A percentile compares a stretch with the other conserved stretches of the same genome.
Conservation (phyloP, 1,284 basidiomycete genomes). For the Microbotryum lychnidis-dioicae region DNA sequence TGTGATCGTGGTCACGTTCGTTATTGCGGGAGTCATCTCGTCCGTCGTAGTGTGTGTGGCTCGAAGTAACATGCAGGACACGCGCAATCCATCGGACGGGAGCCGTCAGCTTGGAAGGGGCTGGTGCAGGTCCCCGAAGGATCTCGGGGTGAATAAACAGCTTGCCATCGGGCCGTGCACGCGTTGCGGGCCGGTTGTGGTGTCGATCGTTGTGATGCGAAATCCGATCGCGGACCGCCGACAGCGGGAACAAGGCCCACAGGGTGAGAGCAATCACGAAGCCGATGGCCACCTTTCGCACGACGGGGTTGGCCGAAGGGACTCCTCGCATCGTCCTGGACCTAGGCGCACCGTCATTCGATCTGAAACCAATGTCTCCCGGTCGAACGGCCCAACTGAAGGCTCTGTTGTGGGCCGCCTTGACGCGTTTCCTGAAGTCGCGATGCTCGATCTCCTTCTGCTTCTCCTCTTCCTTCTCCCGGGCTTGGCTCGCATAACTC, state of each 20-base stretch:
- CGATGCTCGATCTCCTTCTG: slow-evolving; percentile 13
- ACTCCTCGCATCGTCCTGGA: not conserved
- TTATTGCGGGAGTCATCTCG: not conserved
- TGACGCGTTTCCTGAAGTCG: slow-evolving; percentile 11
- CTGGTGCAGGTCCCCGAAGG: not conserved
- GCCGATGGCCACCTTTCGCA: not conserved
- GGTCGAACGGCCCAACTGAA: slow-evolving; percentile 21
- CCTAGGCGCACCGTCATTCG: slow-evolving; percentile 2
- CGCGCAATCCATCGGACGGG: slow-evolving; percentile 5
- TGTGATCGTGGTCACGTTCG: not conserved
- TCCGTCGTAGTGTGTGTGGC: not conserved
- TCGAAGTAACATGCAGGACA: not conserved
- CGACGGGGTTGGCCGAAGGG: not conserved
- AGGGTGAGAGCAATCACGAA: not conserved
- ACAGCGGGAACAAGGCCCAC: not conserved
- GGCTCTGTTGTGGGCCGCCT: slow-evolving; percentile 15
- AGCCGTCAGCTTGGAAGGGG: not conserved
- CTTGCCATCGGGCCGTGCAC: not conserved
- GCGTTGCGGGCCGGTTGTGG: not conserved
- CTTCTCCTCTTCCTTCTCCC: slow-evolving; percentile 28
- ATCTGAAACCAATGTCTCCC: not conserved
- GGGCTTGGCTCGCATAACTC: slow-evolving; percentile 16
- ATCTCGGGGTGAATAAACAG: slow-evolving; percentile 29
- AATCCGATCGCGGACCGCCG: not conserved
- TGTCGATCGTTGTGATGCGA: not conserved